Percentiles rank a stretch among this genome's conserved stretches.
Evolutionary conservation across 83 land plant species (phyloP).

Genomic region (Picea abies): DNA sequence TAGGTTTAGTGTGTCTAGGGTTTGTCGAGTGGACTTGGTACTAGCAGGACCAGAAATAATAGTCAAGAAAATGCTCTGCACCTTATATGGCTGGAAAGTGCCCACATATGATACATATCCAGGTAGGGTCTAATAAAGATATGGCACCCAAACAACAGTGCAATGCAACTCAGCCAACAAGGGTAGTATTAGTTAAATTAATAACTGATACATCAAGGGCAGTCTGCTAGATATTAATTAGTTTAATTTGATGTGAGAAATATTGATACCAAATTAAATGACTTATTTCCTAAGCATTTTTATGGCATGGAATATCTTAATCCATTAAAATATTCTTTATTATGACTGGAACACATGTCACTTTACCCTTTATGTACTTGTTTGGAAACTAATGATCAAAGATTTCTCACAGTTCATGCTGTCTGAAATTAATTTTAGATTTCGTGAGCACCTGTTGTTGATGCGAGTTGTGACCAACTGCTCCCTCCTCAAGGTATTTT

Average conservation of each 20-base stretch:
- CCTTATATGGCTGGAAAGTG: neutral
- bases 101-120: neutral
- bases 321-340: neutral
- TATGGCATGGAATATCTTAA: neutral
- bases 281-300: neutral
- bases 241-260: neutral
- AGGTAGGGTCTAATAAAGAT: neutral
- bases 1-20: neutral
- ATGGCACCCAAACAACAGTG: neutral
- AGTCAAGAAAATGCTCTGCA: neutral
- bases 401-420: neutral
- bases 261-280: neutral
- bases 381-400: neutral
- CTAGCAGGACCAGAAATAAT: neutral
- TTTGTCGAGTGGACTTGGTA: neutral
- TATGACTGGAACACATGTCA: neutral
- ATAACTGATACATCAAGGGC: neutral
- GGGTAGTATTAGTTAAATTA: neutral
- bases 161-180: slow-evolving; percentile 1
- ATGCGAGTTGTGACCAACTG: neutral
- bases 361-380: neutral
- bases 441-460: slow-evolving; percentile 11
- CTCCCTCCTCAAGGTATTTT: neutral
- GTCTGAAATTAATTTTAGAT: neutral
- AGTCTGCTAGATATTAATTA: neutral